These are phyloP conservation scores for Podospora sp. DNA, from an alignment of 495 filamentous ascomycete species.

Conservation along the genomic window DNA sequence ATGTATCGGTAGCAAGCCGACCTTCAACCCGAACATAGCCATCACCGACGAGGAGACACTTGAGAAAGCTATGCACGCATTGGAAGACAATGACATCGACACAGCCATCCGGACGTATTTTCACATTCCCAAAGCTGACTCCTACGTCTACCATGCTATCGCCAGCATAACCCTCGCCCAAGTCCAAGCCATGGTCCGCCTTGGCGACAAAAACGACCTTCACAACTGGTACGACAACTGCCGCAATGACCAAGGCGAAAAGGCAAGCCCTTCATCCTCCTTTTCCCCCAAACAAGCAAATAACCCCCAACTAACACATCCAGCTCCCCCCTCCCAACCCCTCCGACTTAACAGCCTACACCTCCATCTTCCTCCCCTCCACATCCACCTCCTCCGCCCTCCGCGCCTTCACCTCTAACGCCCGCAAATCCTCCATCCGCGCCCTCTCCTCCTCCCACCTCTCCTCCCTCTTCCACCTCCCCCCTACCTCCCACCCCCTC, in stretches of 20 bases:
- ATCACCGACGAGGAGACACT: constrained; percentile 20
- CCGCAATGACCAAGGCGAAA: constrained; percentile 36
- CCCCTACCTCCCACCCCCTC: constrained; percentile 21
- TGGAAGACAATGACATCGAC: constrained; percentile 49
- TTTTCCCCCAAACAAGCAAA: background rate
- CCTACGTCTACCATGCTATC: constrained; percentile 61
- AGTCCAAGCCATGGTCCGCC: constrained; percentile 54
- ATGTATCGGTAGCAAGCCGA: constrained; percentile 14
- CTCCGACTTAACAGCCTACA: constrained; percentile 60
- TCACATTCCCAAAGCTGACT: constrained; percentile 48
- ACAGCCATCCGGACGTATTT: constrained; percentile 57
- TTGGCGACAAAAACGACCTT: constrained; percentile 47
- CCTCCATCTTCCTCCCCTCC: constrained; percentile 56
- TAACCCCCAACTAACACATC: background rate
- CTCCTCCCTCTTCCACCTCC: constrained; percentile 42
- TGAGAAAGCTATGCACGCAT: constrained; percentile 26
- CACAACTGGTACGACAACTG: constrained; percentile 43
- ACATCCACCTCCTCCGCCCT: constrained; percentile 55
- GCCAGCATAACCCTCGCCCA: constrained; percentile 53
- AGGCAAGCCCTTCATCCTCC: constrained; percentile 26
- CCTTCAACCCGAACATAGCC: constrained; percentile 20
- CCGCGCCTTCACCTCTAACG: constrained; percentile 56
- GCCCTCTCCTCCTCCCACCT: constrained; percentile 53
- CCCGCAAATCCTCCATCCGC: constrained; percentile 59
- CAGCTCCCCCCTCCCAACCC: constrained; percentile 19